phyloP scores from a whole-genome alignment of 352 stramenopile species.

The Globisporangium orthogonon region DNA sequence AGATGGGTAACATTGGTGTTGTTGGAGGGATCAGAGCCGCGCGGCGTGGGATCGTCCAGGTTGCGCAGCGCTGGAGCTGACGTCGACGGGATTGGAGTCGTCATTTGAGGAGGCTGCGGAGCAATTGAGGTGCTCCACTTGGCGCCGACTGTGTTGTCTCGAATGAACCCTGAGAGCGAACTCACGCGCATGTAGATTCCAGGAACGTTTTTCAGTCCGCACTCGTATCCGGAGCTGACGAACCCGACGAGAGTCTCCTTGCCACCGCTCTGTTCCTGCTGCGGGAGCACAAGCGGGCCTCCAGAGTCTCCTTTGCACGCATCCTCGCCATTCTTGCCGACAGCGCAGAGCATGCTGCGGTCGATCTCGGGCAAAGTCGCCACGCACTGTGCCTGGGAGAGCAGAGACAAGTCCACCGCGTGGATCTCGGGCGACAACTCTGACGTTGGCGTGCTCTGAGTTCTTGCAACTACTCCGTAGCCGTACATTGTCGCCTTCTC shows the following conservation, averaged over 20 bases:
- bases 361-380: conserved; percentile 19
- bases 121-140: background rate
- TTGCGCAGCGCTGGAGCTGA: background rate
- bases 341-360: conserved; percentile 22
- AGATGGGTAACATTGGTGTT: background rate
- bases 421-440: conserved; percentile 19
- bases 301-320: conserved; percentile 35
- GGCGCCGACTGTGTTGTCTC: conserved; percentile 15
- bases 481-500: conserved; percentile 22
- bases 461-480: conserved; percentile 14
- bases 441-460: conserved; percentile 2
- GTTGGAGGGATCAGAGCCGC: background rate
- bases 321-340: conserved; percentile 16
- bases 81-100: background rate
- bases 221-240: conserved; percentile 32
- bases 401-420: conserved; percentile 15
- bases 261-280: background rate
- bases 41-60: conserved; percentile 1
- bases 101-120: background rate
- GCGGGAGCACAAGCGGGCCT: conserved; percentile 21
- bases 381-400: conserved; percentile 16
- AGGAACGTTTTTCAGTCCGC: conserved; percentile 21
- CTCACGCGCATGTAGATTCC: conserved; percentile 33
- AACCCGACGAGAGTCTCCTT: conserved; percentile 21
- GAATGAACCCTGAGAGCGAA: conserved; percentile 19